These are phyloP conservation scores for Candida pseudoglaebosa DNA, from an alignment of 805 yeast species.

Conservation along the genomic window DNA sequence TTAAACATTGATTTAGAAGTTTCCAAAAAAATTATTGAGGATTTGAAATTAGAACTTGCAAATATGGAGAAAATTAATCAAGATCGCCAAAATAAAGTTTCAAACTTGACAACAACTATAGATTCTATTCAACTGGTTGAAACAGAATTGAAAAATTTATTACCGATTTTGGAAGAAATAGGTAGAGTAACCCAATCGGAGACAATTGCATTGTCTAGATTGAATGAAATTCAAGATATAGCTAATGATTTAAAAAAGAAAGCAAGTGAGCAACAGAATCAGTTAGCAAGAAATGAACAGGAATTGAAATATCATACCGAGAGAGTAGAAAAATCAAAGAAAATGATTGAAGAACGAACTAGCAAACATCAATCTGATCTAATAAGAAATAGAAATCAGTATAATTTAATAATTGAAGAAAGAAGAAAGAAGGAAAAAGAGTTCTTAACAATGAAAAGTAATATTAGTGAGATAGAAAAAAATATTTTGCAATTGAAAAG, in stretches of 20 bases:
- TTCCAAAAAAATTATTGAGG: slow-evolving; percentile 49
- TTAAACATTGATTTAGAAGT: slow-evolving; percentile 58
- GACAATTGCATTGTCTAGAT: slow-evolving; percentile 1
- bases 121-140: slow-evolving; percentile 52
- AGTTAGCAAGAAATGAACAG: slow-evolving; percentile 37
- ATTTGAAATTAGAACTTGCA: slow-evolving; percentile 44
- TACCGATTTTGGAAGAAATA: slow-evolving; percentile 50
- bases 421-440: slow-evolving; percentile 47
- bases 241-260: slow-evolving; percentile 3
- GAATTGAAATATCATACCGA: slow-evolving; percentile 49
- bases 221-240: slow-evolving; percentile 5
- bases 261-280: slow-evolving; percentile 4
- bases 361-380: slow-evolving; percentile 39
- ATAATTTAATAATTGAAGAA: slow-evolving; percentile 46
- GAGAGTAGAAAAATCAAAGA: slow-evolving; percentile 40
- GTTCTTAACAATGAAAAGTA: slow-evolving; percentile 43
- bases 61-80: slow-evolving; percentile 24
- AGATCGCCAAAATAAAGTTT: slow-evolving; percentile 39
- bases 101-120: slow-evolving; percentile 50
- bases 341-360: slow-evolving; percentile 45
- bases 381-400: slow-evolving; percentile 40
- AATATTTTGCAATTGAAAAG: slow-evolving; percentile 34
- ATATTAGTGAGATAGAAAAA: slow-evolving; percentile 42
- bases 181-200: slow-evolving; percentile 31
- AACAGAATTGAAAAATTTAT: slow-evolving; percentile 37